Evolutionary conservation across 768 basidiomycete species (phyloP).

Genomic region (Pseudohyphozyma bogoriensis): DNA sequence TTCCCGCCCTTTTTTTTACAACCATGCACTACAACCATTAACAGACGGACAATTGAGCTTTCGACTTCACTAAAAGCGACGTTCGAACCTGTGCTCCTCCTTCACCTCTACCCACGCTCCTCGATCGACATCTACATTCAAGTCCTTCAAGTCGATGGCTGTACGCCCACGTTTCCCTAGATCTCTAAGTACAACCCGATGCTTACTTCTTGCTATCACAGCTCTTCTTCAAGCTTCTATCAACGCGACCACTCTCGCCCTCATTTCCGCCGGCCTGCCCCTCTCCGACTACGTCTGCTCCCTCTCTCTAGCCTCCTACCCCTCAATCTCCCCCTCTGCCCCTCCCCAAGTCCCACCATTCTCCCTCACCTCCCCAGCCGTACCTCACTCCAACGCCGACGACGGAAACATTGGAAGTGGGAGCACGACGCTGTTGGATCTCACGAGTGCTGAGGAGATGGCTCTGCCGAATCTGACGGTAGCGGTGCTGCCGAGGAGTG

Average conservation of each 20-base stretch:
- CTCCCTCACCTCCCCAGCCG: conserved; percentile 36
- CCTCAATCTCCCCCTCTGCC: conserved; percentile 39
- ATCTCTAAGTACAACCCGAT: neutral
- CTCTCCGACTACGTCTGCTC: conserved; percentile 84
- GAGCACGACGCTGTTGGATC: conserved; percentile 67
- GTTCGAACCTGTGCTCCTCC: conserved; percentile 90
- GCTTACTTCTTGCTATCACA: conserved; percentile 12
- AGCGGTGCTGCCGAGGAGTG: conserved; percentile 60
- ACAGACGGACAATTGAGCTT: conserved; percentile 48
- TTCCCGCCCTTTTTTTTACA: too few species aligned
- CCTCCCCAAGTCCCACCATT: conserved; percentile 38
- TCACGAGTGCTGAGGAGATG: conserved; percentile 79
- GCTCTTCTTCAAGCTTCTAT: conserved; percentile 81
- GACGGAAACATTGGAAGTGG: conserved; percentile 7
- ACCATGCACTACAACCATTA: neutral
- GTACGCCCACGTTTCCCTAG: conserved; percentile 31
- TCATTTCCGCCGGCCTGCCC: conserved; percentile 82
- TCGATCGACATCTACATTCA: conserved; percentile 91
- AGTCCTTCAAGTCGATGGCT: conserved; percentile 84
- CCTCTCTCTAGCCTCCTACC: conserved; percentile 75
- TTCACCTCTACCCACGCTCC: conserved; percentile 80
- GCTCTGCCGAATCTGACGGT: conserved; percentile 81
- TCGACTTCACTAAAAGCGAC: conserved; percentile 80
- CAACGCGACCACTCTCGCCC: conserved; percentile 86
- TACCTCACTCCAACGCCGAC: conserved; percentile 29